These are phyloP conservation scores for Collariella sp. DNA, from an alignment of 495 filamentous ascomycete species.

Conservation along the genomic window DNA sequence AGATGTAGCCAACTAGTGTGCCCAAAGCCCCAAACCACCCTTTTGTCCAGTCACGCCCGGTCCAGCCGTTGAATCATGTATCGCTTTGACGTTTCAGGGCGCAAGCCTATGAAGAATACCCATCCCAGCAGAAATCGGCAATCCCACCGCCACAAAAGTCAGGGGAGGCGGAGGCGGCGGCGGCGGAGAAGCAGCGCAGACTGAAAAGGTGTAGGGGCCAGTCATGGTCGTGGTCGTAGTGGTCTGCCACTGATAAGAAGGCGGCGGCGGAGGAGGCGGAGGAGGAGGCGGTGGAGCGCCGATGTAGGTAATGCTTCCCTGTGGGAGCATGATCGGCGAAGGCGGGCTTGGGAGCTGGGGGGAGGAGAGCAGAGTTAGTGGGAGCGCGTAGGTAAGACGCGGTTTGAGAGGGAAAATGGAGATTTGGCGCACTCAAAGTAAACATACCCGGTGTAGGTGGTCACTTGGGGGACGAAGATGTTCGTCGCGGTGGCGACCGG, in stretches of 20 bases:
- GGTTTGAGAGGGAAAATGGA: neutral
- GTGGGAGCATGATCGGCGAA: neutral
- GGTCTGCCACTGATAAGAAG: neutral
- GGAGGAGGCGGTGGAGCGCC: neutral
- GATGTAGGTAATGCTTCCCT: slow-evolving; percentile 1
- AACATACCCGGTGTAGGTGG: slow-evolving; percentile 4
- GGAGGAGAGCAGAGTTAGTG: too few relatives aligned
- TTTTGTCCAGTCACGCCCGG: too few relatives aligned
- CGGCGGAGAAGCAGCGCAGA: neutral
- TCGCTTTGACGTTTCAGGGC: neutral
- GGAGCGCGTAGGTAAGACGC: neutral
- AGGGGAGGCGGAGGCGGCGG: slow-evolving; percentile 3
- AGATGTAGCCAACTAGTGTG: too few relatives aligned
- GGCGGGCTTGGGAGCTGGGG: neutral
- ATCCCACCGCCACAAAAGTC: neutral
- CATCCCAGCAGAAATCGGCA: neutral
- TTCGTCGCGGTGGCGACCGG: neutral
- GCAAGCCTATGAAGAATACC: neutral
- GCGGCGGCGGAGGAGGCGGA: neutral
- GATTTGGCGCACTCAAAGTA: too few relatives aligned
- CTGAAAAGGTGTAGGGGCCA: neutral
- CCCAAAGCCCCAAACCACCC: too few relatives aligned
- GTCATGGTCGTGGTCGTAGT: neutral
- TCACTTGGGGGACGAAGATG: slow-evolving; percentile 1
- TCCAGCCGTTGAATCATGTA: neutral